Percentiles rank a stretch among this genome's conserved stretches.
phyloP scores from a whole-genome alignment of 441 rosid species.

The Mallotus repandus region DNA sequence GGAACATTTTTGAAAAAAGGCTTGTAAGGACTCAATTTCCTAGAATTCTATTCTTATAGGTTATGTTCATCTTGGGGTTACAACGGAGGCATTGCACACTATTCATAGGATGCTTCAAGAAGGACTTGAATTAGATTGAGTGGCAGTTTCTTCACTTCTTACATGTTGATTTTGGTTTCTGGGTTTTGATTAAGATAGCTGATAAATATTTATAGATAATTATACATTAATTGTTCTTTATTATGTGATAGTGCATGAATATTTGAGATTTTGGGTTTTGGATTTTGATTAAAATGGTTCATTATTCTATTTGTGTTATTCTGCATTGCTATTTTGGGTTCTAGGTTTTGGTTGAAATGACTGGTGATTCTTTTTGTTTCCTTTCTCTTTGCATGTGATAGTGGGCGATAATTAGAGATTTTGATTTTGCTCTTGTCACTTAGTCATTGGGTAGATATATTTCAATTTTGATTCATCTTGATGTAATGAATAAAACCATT shows the following conservation, averaged over 20 bases:
- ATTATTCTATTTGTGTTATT: not conserved
- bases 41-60: constrained; percentile 80
- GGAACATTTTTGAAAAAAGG: constrained; percentile 60
- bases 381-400: not conserved
- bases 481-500: too few relatives aligned
- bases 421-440: not conserved
- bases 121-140: constrained; percentile 62
- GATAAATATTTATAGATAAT: not conserved
- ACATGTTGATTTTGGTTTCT: constrained; percentile 15
- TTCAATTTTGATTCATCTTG: not conserved
- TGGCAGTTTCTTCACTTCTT: constrained; percentile 67
- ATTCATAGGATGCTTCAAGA: constrained; percentile 51
- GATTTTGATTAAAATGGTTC: not conserved
- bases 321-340: not conserved
- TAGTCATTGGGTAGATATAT: not conserved
- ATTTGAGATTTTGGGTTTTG: not conserved
- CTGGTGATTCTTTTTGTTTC: not conserved
- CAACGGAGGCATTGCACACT: constrained; percentile 46
- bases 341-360: not conserved
- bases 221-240: not conserved
- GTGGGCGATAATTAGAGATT: not conserved
- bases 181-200: not conserved
- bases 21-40: constrained; percentile 49
- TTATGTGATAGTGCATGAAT: not conserved
- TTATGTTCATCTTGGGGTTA: constrained; percentile 59